A percentile compares a stretch with the other conserved stretches of the same genome.
Conservation (phyloP, 1,284 basidiomycete genomes). For the Malassezia vespertilionis region DNA sequence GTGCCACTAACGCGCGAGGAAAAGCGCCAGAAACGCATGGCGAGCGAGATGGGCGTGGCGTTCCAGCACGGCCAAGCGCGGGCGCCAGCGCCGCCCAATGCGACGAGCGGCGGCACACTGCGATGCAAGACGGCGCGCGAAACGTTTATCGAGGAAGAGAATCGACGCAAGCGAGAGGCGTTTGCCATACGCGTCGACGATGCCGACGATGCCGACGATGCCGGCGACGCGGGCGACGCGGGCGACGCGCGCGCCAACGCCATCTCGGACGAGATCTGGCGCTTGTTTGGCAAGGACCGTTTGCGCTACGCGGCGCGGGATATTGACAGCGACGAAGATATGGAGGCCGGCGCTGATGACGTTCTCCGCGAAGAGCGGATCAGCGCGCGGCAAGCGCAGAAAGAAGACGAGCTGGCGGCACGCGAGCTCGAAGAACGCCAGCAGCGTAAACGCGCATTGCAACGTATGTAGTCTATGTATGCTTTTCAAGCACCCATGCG, state of each 20-base stretch:
- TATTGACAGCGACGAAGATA: constrained; percentile 41
- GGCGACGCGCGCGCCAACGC: constrained; percentile 16
- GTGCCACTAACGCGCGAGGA: constrained; percentile 16
- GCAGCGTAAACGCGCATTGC: constrained; percentile 22
- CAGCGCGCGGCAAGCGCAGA: constrained; percentile 24
- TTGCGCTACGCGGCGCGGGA: constrained; percentile 26
- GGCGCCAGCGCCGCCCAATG: not conserved
- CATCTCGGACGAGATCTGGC: constrained; percentile 37
- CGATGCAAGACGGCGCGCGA: constrained; percentile 11
- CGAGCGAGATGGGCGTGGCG: constrained; percentile 13
- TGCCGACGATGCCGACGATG: constrained; percentile 20
- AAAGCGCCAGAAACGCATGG: constrained; percentile 16
- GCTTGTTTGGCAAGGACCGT: constrained; percentile 35
- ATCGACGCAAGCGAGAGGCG: constrained; percentile 1
- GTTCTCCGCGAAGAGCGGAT: constrained; percentile 35
- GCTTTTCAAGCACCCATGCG: constrained; percentile 46
- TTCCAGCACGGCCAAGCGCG: not conserved
- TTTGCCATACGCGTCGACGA: not conserved
- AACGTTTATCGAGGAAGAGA: constrained; percentile 7
- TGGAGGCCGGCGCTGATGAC: constrained; percentile 39
- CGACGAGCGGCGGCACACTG: not conserved
- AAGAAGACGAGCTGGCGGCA: constrained; percentile 37
- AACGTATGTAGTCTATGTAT: not conserved
- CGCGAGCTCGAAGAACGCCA: constrained; percentile 22
- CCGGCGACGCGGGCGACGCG: constrained; percentile 19